Evolutionary conservation across 129 eudicot genomes (phyloP).

Genomic region (Helianthus annuus): DNA sequence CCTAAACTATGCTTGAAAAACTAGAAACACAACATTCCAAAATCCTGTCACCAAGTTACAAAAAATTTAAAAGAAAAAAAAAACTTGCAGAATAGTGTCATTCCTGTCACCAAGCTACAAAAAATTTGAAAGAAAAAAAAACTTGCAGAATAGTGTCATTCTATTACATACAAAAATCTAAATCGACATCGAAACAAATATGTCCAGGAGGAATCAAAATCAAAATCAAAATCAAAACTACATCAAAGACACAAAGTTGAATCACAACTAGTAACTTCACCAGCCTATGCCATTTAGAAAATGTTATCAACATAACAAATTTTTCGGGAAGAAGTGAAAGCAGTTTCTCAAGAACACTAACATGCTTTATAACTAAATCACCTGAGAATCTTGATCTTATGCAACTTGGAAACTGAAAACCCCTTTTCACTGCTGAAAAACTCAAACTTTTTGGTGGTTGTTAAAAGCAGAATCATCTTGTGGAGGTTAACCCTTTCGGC

Average conservation of each 20-base stretch:
- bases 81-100: background rate
- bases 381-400: conserved; percentile 23
- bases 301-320: conserved; percentile 25
- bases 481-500: conserved; percentile 14
- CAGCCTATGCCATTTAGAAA: conserved; percentile 18
- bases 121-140: background rate
- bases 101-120: background rate
- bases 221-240: background rate
- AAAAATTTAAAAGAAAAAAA: background rate
- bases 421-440: conserved; percentile 20
- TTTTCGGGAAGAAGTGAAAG: conserved; percentile 15
- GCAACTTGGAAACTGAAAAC: conserved; percentile 30
- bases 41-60: background rate
- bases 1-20: background rate
- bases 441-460: conserved; percentile 4
- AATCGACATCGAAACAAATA: conserved; percentile 22
- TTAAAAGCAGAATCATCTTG: conserved; percentile 12
- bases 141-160: background rate
- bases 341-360: conserved; percentile 11
- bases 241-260: conserved; percentile 24
- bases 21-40: background rate
- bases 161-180: conserved; percentile 29
- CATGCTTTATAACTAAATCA: conserved; percentile 24
- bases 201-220: conserved; percentile 22
- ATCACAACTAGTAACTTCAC: conserved; percentile 1